These are phyloP conservation scores for Suillus lakei DNA, from an alignment of 768 basidiomycete genomes.

Conservation along the genomic window DNA sequence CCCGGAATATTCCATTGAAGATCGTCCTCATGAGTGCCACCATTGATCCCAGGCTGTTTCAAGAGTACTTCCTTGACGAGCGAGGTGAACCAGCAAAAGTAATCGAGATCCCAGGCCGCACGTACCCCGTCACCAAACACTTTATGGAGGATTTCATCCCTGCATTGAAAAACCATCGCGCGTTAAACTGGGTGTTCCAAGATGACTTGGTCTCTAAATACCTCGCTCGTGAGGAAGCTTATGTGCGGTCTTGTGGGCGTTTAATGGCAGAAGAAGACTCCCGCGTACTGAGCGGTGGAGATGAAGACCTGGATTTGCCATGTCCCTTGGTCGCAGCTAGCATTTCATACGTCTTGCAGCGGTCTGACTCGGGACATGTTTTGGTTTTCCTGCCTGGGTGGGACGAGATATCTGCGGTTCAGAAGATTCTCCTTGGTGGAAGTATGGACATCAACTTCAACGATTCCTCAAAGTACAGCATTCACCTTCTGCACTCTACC, in stretches of 20 bases:
- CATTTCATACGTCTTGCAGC: slow-evolving; percentile 74
- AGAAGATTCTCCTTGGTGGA: slow-evolving; percentile 60
- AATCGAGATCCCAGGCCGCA: slow-evolving; percentile 87
- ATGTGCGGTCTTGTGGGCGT: slow-evolving; percentile 13
- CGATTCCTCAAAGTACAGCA: slow-evolving; percentile 58
- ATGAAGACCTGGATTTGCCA: slow-evolving; percentile 78
- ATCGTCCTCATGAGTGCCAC: slow-evolving; percentile 96
- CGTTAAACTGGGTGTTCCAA: slow-evolving; percentile 64
- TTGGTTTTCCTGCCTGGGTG: slow-evolving; percentile 93
- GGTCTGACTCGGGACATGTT: slow-evolving; percentile 82
- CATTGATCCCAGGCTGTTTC: slow-evolving; percentile 89
- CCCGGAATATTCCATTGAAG: slow-evolving; percentile 74
- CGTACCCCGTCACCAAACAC: slow-evolving; percentile 83
- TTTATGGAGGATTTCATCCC: slow-evolving; percentile 81
- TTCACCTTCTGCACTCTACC: slow-evolving; percentile 89
- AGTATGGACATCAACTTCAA: slow-evolving; percentile 63
- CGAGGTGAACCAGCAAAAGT: slow-evolving; percentile 64
- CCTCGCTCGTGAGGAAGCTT: slow-evolving; percentile 59
- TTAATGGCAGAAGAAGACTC: slow-evolving; percentile 33
- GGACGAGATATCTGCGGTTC: slow-evolving; percentile 84
- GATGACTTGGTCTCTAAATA: slow-evolving; percentile 77
- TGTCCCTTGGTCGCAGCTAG: slow-evolving; percentile 80
- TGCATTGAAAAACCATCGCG: slow-evolving; percentile 45
- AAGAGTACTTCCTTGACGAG: slow-evolving; percentile 79
- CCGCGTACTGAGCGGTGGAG: slow-evolving; percentile 14